A percentile compares a stretch with the other conserved stretches of the same genome.
Conservation (phyloP, 1,284 basidiomycete genomes). For the Papiliotrema nemorosa region DNA sequence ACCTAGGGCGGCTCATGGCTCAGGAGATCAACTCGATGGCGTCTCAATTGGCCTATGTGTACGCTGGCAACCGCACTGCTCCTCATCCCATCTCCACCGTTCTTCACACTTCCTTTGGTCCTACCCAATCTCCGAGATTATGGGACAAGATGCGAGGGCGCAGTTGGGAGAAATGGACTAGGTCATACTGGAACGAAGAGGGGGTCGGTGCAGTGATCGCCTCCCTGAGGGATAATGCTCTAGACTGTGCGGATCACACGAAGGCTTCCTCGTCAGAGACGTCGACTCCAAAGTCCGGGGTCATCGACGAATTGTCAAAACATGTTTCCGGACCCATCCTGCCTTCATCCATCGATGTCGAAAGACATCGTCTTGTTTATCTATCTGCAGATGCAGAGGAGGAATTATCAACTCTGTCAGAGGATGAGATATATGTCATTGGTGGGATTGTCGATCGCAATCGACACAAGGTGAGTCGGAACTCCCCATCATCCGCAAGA, state of each 20-base stretch:
- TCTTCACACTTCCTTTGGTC: constrained; percentile 68
- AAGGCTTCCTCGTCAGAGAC: neutral
- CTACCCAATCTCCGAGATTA: constrained; percentile 33
- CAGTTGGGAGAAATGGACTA: constrained; percentile 69
- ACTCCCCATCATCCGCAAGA: neutral
- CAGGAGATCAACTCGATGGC: constrained; percentile 85
- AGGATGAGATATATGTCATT: constrained; percentile 88
- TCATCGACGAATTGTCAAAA: neutral
- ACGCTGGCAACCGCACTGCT: constrained; percentile 76
- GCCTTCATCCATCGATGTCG: constrained; percentile 18
- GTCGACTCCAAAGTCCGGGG: neutral
- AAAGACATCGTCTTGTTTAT: constrained; percentile 68
- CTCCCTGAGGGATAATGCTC: no score
- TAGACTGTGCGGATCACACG: neutral
- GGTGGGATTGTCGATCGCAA: constrained; percentile 97
- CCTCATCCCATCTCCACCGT: constrained; percentile 65
- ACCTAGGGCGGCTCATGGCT: neutral
- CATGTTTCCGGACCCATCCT: constrained; percentile 4
- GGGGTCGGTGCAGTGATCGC: constrained; percentile 29
- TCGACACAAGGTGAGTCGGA: constrained; percentile 74
- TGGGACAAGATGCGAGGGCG: constrained; percentile 34
- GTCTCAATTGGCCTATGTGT: constrained; percentile 83
- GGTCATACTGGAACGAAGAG: constrained; percentile 75
- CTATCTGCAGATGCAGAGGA: constrained; percentile 91
- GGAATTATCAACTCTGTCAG: constrained; percentile 72